A percentile compares a stretch with the other conserved stretches of the same genome.
Evolutionary conservation across 495 filamentous ascomycete species (phyloP).

Genomic region (Pseudevernia furfuracea): DNA sequence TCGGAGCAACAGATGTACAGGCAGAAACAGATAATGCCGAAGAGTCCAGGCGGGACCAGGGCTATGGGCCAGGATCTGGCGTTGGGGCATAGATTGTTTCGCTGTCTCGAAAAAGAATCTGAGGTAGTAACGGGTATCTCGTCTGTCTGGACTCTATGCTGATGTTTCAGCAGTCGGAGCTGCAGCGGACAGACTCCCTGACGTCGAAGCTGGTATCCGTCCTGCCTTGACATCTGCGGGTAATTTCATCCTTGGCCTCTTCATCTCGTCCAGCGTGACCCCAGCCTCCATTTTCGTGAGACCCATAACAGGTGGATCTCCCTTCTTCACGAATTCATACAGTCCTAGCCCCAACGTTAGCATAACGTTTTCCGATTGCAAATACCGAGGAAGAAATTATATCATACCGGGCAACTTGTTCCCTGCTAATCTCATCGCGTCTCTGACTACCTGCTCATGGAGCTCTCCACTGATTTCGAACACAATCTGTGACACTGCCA

Average conservation of each 20-base stretch:
- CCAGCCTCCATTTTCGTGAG: conserved; percentile 81
- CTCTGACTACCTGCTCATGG: conserved; percentile 88
- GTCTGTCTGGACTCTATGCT: conserved; percentile 13
- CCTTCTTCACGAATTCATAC: conserved; percentile 89
- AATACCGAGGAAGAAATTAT: conserved; percentile 3
- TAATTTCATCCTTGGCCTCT: conserved; percentile 62
- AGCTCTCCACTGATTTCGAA: conserved; percentile 87
- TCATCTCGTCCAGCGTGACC: conserved; percentile 72
- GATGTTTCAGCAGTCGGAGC: conserved; percentile 7
- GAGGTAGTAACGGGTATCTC: conserved; percentile 10
- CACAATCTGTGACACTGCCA: conserved; percentile 79
- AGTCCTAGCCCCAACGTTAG: conserved; percentile 50
- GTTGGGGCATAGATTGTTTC: conserved; percentile 44
- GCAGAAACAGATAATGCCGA: conserved; percentile 32
- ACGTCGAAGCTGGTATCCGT: conserved; percentile 20
- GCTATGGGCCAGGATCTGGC: conserved; percentile 51
- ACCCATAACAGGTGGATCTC: conserved; percentile 84
- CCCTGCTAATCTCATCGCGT: conserved; percentile 89
- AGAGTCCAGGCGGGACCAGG: conserved; percentile 47
- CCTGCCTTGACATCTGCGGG: conserved; percentile 40
- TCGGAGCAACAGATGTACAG: conserved; percentile 25
- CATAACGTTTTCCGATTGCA: not conserved
- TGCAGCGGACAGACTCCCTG: conserved; percentile 12
- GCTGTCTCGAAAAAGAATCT: conserved; percentile 15
- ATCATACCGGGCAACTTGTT: conserved; percentile 87